A percentile compares a stretch with the other conserved stretches of the same genome.
Conservation (phyloP, 1,284 basidiomycete species). For the Schizophyllum amplum region DNA sequence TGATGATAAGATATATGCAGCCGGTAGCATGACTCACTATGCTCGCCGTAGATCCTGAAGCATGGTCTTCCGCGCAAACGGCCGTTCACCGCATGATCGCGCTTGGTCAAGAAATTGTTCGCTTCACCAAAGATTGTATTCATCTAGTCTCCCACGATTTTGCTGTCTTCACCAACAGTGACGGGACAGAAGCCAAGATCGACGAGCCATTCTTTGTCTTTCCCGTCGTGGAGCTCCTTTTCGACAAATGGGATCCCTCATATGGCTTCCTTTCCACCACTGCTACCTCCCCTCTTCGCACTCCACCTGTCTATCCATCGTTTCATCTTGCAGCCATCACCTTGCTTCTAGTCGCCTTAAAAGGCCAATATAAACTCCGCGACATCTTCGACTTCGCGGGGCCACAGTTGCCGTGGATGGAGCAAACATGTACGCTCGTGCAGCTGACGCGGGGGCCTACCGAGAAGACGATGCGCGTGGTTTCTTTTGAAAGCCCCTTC, state of each 20-base stretch:
- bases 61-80: background rate
- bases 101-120: background rate
- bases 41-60: background rate
- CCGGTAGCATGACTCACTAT: background rate
- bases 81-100: background rate
- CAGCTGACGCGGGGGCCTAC: background rate
- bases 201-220: background rate
- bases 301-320: background rate
- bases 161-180: background rate
- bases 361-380: background rate
- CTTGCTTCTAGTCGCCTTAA: background rate
- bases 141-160: background rate
- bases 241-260: background rate
- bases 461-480: background rate
- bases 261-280: background rate
- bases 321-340: background rate
- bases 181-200: background rate
- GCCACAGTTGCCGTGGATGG: background rate
- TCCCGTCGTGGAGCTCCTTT: background rate
- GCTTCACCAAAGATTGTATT: background rate
- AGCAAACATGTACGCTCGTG: background rate
- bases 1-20: background rate
- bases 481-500: background rate
- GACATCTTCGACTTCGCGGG: background rate
- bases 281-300: background rate